Base-by-base conservation (phyloP, 1,139 yeast species). In the Suhomyces atakaporum region DNA sequence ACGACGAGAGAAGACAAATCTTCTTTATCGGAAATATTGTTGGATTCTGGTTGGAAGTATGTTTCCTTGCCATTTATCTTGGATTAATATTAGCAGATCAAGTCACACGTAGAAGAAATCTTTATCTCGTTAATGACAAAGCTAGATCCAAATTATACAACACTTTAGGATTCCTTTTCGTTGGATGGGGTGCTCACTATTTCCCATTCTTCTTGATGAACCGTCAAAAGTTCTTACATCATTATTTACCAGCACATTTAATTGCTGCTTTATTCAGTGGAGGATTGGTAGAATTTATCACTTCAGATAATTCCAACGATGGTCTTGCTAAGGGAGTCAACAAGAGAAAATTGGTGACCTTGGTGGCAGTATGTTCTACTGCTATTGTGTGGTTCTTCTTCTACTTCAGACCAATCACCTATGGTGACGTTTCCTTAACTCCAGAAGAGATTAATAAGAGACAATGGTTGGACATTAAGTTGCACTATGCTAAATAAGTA, bases 241-340 rank as follows among this genome's bases (percentile, higher is more conserved):
- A 92, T 62, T 92, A 92, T 60, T 69, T 92, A 51, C 98, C 99
- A 25, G 98, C 98, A 0, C 98, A 94, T 60, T 69, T 92, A 56
- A 75, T 88, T 46, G 96, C 95, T 7, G 90, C 95, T 0, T 62
- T 89, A 50, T 78, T 90, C 43, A 66, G 92, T 10, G 97, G 95
- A 16, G 90, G 85, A 0, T 66, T 89, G 44, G 73, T 85, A 44
- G 98, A 94, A 59, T 80, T 88, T 51, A 60, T 88, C 29, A 75
- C 84, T 53, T 81, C 94, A 16, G 83, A 81, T 49, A 79, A 78
- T 51, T 66, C 73, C 45, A 52, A 58, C 13, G 38, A 56, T 16
- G 44, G 42, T 15, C 13, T 23, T 6, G 32, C 39, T 13, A 39
- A 39, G 14, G 60, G 60, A 1, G 51, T 65, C 14, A 46, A 58